These are phyloP conservation scores for Globisporangium nunn DNA, from an alignment of 352 stramenopile genomes.

Conservation along the genomic window DNA sequence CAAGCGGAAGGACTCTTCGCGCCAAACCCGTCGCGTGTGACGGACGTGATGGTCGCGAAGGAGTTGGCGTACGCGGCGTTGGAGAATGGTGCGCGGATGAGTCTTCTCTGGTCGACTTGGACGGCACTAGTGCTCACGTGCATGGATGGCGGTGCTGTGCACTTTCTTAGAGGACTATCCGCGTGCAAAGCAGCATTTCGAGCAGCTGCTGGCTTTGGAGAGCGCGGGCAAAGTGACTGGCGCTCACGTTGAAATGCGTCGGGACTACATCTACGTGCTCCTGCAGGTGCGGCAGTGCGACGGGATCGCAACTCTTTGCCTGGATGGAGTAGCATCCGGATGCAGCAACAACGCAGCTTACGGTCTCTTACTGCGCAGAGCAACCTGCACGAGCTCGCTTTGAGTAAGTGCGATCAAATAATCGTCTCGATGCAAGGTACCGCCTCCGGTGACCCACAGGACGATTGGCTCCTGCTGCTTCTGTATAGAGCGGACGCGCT, in stretches of 20 bases:
- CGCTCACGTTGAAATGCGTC: not conserved
- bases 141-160: not conserved
- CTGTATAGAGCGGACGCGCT: slow-evolving; percentile 75
- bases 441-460: not conserved
- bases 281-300: slow-evolving; percentile 27
- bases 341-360: not conserved
- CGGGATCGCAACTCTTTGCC: no score
- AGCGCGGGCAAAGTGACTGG: not conserved
- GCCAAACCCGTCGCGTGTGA: slow-evolving; percentile 11
- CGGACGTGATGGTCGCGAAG: slow-evolving; percentile 14
- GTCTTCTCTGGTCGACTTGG: not conserved
- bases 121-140: no score
- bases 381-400: slow-evolving; percentile 22
- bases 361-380: not conserved
- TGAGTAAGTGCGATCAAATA: slow-evolving; percentile 33
- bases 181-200: slow-evolving; percentile 34
- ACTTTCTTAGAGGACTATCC: slow-evolving; percentile 24
- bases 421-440: slow-evolving; percentile 6
- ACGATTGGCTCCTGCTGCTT: slow-evolving; percentile 17
- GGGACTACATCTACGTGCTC: slow-evolving; percentile 58
- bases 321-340: not conserved
- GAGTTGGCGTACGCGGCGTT: slow-evolving; percentile 33
- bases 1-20: slow-evolving; percentile 17
- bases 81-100: slow-evolving; percentile 28
- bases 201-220: slow-evolving; percentile 15